These are phyloP conservation scores for Lipomyces yarrowii DNA, from an alignment of 1,139 yeast genomes.

Conservation along the genomic window DNA sequence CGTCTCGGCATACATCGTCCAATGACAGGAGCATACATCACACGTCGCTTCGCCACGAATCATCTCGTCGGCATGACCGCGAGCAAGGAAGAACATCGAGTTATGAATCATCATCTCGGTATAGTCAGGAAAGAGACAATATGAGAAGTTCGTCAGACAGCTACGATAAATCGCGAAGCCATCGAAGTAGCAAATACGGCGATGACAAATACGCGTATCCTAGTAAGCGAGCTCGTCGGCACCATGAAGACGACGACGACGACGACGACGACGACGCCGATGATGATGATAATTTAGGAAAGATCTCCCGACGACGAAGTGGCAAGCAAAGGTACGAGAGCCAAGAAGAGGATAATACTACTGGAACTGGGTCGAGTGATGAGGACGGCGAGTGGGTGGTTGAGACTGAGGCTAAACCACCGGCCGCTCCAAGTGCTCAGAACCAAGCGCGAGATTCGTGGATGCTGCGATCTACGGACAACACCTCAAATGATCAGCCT, in stretches of 20 bases:
- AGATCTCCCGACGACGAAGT: not conserved
- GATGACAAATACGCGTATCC: constrained; percentile 2
- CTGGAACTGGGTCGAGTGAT: constrained; percentile 9
- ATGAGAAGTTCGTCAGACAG: not conserved
- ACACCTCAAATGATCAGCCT: not conserved
- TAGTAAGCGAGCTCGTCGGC: constrained; percentile 4
- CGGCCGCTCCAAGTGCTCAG: constrained; percentile 1
- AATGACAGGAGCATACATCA: not conserved
- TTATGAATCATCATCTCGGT: not conserved
- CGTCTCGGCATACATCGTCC: not conserved
- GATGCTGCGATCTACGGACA: constrained; percentile 11
- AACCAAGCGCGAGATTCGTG: constrained; percentile 15
- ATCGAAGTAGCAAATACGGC: not conserved
- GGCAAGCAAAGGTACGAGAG: not conserved
- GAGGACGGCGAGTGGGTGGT: constrained; percentile 38
- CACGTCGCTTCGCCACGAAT: not conserved
- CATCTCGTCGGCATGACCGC: not conserved
- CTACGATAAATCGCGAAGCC: not conserved
- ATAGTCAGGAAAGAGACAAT: not conserved
- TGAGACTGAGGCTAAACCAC: not conserved
- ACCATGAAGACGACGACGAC: not conserved
- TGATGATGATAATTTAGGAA: constrained; percentile 11
- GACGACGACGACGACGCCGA: constrained; percentile 9
- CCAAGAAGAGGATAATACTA: constrained; percentile 4
- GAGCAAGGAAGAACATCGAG: not conserved